Evolutionary conservation across 768 basidiomycete genomes (phyloP).

Genomic region (Tricholoma hemisulphureum): DNA sequence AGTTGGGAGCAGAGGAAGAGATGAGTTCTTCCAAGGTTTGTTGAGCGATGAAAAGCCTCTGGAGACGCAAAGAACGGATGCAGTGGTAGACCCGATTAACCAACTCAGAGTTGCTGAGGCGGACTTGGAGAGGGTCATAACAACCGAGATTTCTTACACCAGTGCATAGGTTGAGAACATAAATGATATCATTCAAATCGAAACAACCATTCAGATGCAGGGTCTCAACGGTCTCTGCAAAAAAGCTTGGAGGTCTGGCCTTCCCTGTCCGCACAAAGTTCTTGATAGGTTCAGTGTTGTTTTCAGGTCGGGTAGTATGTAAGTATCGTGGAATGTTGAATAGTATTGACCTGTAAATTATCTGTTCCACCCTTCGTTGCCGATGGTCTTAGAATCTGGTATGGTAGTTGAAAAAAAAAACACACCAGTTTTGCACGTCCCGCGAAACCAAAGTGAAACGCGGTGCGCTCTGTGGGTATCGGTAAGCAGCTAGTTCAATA

Average conservation of each 20-base stretch:
- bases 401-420: neutral
- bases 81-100: neutral
- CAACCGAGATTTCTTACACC: constrained; percentile 15
- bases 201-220: constrained; percentile 3
- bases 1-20: too few species aligned
- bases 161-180: constrained; percentile 3
- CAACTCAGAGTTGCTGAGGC: neutral
- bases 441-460: constrained; percentile 16
- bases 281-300: neutral
- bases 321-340: neutral
- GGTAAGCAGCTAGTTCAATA: constrained; percentile 13
- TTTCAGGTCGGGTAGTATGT: neutral
- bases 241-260: constrained; percentile 1
- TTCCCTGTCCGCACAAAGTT: neutral
- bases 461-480: constrained; percentile 7
- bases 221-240: constrained; percentile 5
- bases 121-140: constrained; percentile 9
- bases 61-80: constrained; percentile 1
- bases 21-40: too few species aligned
- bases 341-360: constrained; percentile 15
- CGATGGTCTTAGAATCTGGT: neutral
- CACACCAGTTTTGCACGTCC: constrained; percentile 16
- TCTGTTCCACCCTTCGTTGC: constrained; percentile 15
- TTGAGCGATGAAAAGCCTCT: constrained; percentile 1
- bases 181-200: neutral